Evolutionary conservation across 768 basidiomycete species (phyloP).

Genomic region (Lentinula sp.): DNA sequence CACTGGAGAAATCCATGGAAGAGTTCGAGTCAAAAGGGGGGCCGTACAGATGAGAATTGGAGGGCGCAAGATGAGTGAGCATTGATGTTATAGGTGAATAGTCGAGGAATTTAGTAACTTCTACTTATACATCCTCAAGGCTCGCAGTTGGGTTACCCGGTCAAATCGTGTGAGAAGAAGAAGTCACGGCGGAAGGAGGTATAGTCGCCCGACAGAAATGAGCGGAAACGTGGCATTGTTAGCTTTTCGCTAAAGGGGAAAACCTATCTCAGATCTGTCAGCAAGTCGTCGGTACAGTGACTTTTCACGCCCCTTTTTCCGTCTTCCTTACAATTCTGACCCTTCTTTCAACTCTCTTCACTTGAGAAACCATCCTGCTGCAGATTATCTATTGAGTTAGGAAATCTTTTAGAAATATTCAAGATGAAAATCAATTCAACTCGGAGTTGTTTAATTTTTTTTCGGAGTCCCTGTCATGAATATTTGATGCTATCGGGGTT

Average conservation of each 20-base stretch:
- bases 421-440: background rate
- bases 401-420: background rate
- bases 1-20: slow-evolving; percentile 23
- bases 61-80: background rate
- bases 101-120: background rate
- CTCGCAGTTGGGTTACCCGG: background rate
- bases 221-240: background rate
- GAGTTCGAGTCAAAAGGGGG: background rate
- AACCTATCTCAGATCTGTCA: background rate
- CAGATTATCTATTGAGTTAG: background rate
- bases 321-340: background rate
- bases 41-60: background rate
- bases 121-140: slow-evolving; percentile 3
- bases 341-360: background rate
- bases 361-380: background rate
- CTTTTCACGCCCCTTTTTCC: background rate
- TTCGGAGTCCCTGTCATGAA: too few relatives aligned
- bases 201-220: background rate
- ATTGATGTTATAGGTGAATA: background rate
- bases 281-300: background rate
- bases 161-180: slow-evolving; percentile 3
- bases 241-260: background rate
- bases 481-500: background rate
- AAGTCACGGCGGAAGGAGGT: background rate
- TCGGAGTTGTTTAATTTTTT: too few relatives aligned